phyloP scores from a whole-genome alignment of 805 yeast species.

The Komagataella ulmi region DNA sequence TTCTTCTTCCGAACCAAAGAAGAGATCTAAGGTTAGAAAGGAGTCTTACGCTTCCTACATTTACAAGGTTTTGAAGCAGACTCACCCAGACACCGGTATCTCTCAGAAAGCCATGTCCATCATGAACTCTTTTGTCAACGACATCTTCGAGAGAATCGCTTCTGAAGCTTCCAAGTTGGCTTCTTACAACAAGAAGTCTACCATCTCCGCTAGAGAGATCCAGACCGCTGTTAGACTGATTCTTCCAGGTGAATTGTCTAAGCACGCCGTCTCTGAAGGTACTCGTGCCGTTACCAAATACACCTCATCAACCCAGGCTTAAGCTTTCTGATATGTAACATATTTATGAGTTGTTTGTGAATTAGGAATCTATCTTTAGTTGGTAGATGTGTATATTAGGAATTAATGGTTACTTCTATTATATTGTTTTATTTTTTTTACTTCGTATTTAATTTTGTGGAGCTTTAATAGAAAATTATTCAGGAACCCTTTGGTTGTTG shows the following conservation, averaged over 20 bases:
- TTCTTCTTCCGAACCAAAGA: conserved; percentile 58
- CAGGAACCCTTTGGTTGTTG: not conserved
- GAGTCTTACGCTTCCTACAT: conserved; percentile 89
- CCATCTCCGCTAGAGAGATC: conserved; percentile 93
- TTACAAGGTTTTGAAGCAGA: conserved; percentile 89
- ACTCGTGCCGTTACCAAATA: conserved; percentile 96
- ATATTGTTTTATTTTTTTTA: no score
- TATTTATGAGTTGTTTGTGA: not conserved
- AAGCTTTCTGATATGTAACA: conserved; percentile 5
- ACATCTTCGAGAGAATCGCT: conserved; percentile 87
- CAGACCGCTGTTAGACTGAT: conserved; percentile 98
- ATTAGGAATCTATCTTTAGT: not conserved
- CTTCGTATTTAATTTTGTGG: not conserved
- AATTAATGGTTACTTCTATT: not conserved
- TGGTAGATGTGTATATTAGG: not conserved
- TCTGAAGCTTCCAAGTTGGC: conserved; percentile 88
- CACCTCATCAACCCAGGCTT: conserved; percentile 49
- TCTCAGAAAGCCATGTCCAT: conserved; percentile 91
- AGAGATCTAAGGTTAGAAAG: conserved; percentile 81
- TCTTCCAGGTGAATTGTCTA: conserved; percentile 97
- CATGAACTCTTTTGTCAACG: conserved; percentile 89
- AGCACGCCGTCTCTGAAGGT: conserved; percentile 98
- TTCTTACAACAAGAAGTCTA: conserved; percentile 88
- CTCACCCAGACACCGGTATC: conserved; percentile 94
- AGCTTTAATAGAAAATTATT: not conserved